Percentiles rank a stretch among this genome's conserved stretches.
phyloP scores from a whole-genome alignment of 768 basidiomycete species.

The Tylopilus cervinicoccineus region DNA sequence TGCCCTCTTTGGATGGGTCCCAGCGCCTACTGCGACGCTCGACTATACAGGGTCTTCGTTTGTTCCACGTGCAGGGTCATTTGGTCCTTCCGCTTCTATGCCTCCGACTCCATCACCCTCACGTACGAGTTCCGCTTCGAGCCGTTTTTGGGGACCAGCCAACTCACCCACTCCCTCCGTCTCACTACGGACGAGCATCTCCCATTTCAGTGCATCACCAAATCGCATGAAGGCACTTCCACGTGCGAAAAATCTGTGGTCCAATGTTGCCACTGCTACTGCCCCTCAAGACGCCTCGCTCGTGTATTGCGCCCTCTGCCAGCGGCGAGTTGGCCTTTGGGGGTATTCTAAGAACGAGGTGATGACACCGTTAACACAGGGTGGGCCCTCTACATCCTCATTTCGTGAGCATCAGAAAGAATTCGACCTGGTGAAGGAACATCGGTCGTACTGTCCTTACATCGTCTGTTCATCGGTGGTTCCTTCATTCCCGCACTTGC shows the following conservation, averaged over 20 bases:
- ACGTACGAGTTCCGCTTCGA: slow-evolving; percentile 31
- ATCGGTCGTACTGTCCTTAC: slow-evolving; percentile 85
- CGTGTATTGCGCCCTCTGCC: slow-evolving; percentile 66
- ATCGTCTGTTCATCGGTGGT: slow-evolving; percentile 65
- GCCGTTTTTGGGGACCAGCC: slow-evolving; percentile 15
- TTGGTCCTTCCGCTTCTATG: slow-evolving; percentile 25
- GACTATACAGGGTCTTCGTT: slow-evolving; percentile 18
- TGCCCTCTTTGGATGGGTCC: slow-evolving; percentile 49
- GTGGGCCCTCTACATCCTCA: slow-evolving; percentile 20
- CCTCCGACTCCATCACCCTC: slow-evolving; percentile 32
- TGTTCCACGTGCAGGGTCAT: slow-evolving; percentile 24
- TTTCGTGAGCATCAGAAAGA: slow-evolving; percentile 35
- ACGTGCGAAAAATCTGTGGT: slow-evolving; percentile 6
- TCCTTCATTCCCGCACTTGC: slow-evolving; percentile 46
- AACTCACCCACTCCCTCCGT: slow-evolving; percentile 21
- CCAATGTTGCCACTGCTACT: not conserved
- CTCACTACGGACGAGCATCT: slow-evolving; percentile 21
- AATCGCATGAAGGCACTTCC: slow-evolving; percentile 7
- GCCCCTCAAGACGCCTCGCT: slow-evolving; percentile 43
- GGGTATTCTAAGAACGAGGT: slow-evolving; percentile 44
- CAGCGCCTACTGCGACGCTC: slow-evolving; percentile 28
- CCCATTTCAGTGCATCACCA: slow-evolving; percentile 15
- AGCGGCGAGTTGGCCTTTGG: slow-evolving; percentile 79
- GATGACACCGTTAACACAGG: slow-evolving; percentile 3
- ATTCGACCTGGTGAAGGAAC: slow-evolving; percentile 76